Evolutionary conservation across 371 early-diverging fungal species (phyloP), one percentile per base, ranked within the genome.

Genomic region (Smittium culicis): DNA sequence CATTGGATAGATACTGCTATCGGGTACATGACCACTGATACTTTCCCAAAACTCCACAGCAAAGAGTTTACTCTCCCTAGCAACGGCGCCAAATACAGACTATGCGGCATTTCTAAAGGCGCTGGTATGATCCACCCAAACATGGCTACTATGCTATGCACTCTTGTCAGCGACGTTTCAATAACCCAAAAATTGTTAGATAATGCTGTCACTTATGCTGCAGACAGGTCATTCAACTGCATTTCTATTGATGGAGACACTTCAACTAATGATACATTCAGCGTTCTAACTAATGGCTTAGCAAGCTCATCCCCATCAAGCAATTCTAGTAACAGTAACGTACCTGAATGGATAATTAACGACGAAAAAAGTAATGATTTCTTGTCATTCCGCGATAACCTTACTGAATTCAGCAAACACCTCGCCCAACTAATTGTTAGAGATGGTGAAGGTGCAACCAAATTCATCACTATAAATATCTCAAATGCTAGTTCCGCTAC

Each of bases 371-470:
- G 20, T 45, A 8, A 45, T 14, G 92, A 86, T 65, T 93, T 80
- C 71, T 66, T 73, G 17, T 73, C 73, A 1, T 96, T 96, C 76
- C 76, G 81, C 56, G 80, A 83, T 31, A 79, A 84, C 62, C 79
- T 96, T 68, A 87, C 90, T 1, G 79, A 75, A 8, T 90, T 94
- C 73, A 83, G 90, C 25, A 85, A 85, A 29, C 89, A 92, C 57
- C 78, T 94, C 29, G 91, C 94, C 5, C 81, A 89, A 68, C 81
- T 93, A 25, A 88, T 94, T 11, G 94, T 93, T 14, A 76, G 92
- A 66, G 96, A 94, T 78, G 96, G 94, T 34, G 96, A 96, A 79
- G 96, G 96, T 0, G 95, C 94, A 0, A 96, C 96, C 64, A 94
- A 94, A 78, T 94, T 96, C 77, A 85, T 96, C 45, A 91, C 91